Conservation (phyloP, 2,329 filamentous ascomycete genomes). For the Colletotrichum truncatum region DNA sequence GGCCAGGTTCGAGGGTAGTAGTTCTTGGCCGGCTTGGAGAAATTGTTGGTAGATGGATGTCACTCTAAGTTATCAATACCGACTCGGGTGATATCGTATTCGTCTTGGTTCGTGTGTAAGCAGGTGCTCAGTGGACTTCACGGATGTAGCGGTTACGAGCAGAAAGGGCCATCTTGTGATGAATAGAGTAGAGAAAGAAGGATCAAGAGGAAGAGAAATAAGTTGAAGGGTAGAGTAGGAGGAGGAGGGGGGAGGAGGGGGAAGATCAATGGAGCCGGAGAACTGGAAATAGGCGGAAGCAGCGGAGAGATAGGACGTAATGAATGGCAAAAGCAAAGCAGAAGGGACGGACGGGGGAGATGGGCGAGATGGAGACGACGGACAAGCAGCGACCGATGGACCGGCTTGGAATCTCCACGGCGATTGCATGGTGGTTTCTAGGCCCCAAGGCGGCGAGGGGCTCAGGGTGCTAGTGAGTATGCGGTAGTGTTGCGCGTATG, state of each 20-base stretch:
- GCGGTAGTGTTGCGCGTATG: conserved; percentile 1
- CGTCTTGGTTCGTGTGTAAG: neutral
- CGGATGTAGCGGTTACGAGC: conserved; percentile 16
- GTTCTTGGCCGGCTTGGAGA: too few relatives aligned
- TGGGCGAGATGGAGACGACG: neutral
- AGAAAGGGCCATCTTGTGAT: conserved; percentile 19
- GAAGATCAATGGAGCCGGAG: conserved; percentile 21
- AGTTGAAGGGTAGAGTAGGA: conserved; percentile 1
- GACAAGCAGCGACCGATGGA: neutral
- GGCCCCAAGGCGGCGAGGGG: neutral
- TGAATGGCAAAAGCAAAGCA: conserved; percentile 16
- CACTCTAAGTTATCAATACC: too few relatives aligned
- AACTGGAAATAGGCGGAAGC: conserved; percentile 23
- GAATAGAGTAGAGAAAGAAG: neutral
- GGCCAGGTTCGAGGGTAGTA: too few relatives aligned
- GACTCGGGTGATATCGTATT: too few relatives aligned
- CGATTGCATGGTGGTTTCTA: conserved; percentile 11
- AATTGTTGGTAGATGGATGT: too few relatives aligned
- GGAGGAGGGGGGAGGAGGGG: neutral
- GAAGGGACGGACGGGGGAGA: neutral
- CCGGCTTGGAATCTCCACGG: conserved; percentile 14
- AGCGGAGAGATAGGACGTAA: conserved; percentile 23
- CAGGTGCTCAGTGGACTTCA: conserved; percentile 18
- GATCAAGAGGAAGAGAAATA: neutral
- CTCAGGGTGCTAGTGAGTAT: neutral